Conservation (phyloP, 2,329 filamentous ascomycete genomes). For the Gnomoniopsis smithogilvyi region DNA sequence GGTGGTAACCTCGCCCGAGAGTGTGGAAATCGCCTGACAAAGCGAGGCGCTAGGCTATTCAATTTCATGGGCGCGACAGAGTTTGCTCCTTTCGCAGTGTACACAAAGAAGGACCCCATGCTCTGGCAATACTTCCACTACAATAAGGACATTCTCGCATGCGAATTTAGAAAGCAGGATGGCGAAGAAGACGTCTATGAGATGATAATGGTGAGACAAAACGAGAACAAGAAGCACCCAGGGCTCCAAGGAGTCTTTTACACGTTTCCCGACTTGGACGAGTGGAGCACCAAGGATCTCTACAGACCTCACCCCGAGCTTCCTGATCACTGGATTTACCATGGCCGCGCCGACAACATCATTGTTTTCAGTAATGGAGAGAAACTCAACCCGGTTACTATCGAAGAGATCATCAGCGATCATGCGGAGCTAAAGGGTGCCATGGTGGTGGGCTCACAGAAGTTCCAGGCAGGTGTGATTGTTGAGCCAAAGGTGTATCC, state of each 20-base stretch:
- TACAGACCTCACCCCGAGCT: conserved; percentile 27
- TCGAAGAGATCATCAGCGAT: conserved; percentile 20
- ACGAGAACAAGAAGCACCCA: conserved; percentile 29
- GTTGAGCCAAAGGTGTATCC: conserved; percentile 1
- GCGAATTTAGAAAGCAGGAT: conserved; percentile 34
- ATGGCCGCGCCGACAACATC: conserved; percentile 28
- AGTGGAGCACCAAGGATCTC: conserved; percentile 32
- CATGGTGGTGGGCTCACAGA: conserved; percentile 4
- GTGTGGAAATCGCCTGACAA: conserved; percentile 35
- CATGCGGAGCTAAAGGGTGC: not conserved
- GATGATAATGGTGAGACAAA: conserved; percentile 36
- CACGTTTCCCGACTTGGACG: conserved; percentile 27
- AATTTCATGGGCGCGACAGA: conserved; percentile 42
- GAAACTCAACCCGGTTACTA: conserved; percentile 28
- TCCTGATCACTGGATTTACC: conserved; percentile 20
- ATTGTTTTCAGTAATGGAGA: conserved; percentile 30
- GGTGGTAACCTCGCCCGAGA: conserved; percentile 35
- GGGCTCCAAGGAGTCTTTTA: conserved; percentile 26
- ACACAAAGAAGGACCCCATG: conserved; percentile 29
- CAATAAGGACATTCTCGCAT: conserved; percentile 37
- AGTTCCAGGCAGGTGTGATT: conserved; percentile 10
- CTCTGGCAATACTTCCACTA: conserved; percentile 43
- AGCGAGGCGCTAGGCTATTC: conserved; percentile 29
- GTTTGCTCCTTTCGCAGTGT: conserved; percentile 26
- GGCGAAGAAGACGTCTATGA: conserved; percentile 33